Evolutionary conservation across 805 yeast genomes (phyloP), one percentile per base, ranked within the genome.

Genomic region (Monosporozyma aerobia): DNA sequence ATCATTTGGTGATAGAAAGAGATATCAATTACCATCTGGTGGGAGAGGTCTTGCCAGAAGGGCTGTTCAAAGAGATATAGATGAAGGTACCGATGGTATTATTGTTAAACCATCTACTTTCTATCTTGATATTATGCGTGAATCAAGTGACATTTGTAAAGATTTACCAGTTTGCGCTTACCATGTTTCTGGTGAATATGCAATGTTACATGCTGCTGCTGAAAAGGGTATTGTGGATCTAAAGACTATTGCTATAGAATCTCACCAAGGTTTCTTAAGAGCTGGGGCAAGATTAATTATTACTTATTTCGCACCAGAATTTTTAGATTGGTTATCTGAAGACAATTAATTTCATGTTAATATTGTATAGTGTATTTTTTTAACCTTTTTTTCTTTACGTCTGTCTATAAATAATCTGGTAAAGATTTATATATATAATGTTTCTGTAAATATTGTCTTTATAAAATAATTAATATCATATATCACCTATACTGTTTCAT

Each of bases 121-220:
- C 71, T 94, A 92, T 69, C 76, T 94, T 62, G 99, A 94, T 67
- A 78, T 94, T 51, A 85, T 94, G 70, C 77, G 84, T 53, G 97
- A 94, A 64, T 97, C 99, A 0, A 75, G 90, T 40, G 82, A 79
- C 62, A 76, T 90, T 51, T 87, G 96, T 64, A 69, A 73, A 50
- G 94, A 94, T 67, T 80, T 86, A 60, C 99, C 99, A 29, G 74
- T 94, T 51, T 89, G 96, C 63, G 90, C 95, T 29, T 94, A 94
- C 71, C 99, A 94, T 69, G 99, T 94, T 25, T 82, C 92, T 67
- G 99, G 99, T 43, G 99, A 94, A 71, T 94, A 80, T 65, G 97
- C 98, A 33, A 94, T 94, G 99, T 71, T 94, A 57, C 96, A 90
- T 65, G 99, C 99, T 7, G 98, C 97, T 51, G 97, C 97, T 32